A percentile compares a stretch with the other conserved stretches of the same genome.
Evolutionary conservation across 441 rosid genomes (phyloP).

Genomic region (Erodium trifolium): DNA sequence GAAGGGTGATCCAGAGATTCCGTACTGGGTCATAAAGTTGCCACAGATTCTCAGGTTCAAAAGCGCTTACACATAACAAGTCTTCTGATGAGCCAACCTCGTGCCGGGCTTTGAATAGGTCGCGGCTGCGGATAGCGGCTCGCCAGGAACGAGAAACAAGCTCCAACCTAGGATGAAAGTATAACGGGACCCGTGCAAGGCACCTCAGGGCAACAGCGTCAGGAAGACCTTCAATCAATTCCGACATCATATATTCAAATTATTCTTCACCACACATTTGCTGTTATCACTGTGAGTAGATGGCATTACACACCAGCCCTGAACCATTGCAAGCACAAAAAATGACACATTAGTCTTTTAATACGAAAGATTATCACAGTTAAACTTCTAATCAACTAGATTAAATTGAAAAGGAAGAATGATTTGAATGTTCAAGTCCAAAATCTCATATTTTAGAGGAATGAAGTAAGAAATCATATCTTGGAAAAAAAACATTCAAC

Average conservation of each 20-base stretch:
- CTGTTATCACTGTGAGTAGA: conserved; percentile 3
- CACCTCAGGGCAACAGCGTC: conserved; percentile 85
- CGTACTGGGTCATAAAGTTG: conserved; percentile 76
- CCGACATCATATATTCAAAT: conserved; percentile 51
- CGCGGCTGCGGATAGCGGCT: conserved; percentile 60
- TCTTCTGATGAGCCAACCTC: conserved; percentile 65
- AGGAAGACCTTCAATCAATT: conserved; percentile 81
- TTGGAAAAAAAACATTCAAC: background rate
- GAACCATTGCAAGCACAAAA: conserved; percentile 14
- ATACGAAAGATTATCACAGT: background rate
- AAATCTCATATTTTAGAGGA: no score
- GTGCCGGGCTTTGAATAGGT: conserved; percentile 61
- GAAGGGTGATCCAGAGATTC: conserved; percentile 80
- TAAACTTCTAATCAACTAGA: background rate
- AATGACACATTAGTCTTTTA: background rate
- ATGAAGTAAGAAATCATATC: no score
- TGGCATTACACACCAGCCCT: conserved; percentile 22
- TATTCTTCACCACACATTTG: conserved; percentile 17
- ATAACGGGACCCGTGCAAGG: conserved; percentile 74
- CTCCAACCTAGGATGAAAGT: conserved; percentile 61
- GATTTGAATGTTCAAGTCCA: background rate
- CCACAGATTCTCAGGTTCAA: conserved; percentile 89
- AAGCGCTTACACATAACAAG: conserved; percentile 72
- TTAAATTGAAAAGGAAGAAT: background rate
- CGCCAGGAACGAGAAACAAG: conserved; percentile 86